Conservation (phyloP, 805 yeast species). For the Priceomyces fermenticarens region DNA sequence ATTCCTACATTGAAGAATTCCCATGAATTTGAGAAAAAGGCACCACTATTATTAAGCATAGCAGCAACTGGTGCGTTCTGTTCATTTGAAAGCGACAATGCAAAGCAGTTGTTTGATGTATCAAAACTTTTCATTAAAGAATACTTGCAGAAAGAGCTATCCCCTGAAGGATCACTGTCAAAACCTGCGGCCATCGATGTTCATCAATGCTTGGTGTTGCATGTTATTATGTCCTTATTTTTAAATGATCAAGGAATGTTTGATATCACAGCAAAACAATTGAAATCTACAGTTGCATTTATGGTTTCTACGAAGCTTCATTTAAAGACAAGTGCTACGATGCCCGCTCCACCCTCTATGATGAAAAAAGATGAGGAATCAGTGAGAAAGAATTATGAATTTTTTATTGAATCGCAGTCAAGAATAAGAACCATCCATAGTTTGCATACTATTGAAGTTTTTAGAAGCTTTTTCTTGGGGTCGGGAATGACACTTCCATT, state of each 20-base stretch:
- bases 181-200: slow-evolving; percentile 57
- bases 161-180: slow-evolving; percentile 42
- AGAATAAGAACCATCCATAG: slow-evolving; percentile 53
- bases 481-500: slow-evolving; percentile 36
- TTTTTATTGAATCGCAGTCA: slow-evolving; percentile 53
- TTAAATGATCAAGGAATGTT: slow-evolving; percentile 51
- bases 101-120: slow-evolving; percentile 66
- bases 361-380: slow-evolving; percentile 19
- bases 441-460: slow-evolving; percentile 47
- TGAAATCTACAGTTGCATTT: slow-evolving; percentile 52
- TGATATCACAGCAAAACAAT: slow-evolving; percentile 49
- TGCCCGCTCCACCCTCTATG: slow-evolving; percentile 37
- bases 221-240: slow-evolving; percentile 55
- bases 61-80: slow-evolving; percentile 88
- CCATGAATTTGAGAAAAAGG: slow-evolving; percentile 39
- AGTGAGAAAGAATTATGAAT: slow-evolving; percentile 44
- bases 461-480: slow-evolving; percentile 46
- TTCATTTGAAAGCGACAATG: slow-evolving; percentile 74
- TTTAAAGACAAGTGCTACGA: slow-evolving; percentile 44
- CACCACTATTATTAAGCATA: slow-evolving; percentile 74
- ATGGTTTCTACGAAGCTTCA: slow-evolving; percentile 52
- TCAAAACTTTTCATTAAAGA: slow-evolving; percentile 65
- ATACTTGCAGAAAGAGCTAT: slow-evolving; percentile 54
- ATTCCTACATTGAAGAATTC: slow-evolving; percentile 51
- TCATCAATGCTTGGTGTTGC: slow-evolving; percentile 54